Evolutionary conservation across 768 basidiomycete species (phyloP).

Genomic region (Boletus reticuloceps): DNA sequence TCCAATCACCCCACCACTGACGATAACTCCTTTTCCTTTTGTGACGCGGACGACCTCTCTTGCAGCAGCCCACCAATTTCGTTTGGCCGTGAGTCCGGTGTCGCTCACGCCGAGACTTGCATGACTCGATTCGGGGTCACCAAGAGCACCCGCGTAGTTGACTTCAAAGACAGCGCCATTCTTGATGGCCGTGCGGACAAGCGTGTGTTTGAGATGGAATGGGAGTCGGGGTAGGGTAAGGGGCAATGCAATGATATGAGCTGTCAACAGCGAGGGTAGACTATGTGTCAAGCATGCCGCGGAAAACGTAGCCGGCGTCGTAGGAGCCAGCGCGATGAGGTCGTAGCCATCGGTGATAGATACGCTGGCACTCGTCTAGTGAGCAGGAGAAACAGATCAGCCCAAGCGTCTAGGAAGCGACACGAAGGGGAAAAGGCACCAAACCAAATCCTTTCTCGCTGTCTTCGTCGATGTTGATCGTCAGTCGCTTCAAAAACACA

Average conservation of each 20-base stretch:
- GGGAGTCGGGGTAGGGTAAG: slow-evolving; percentile 75
- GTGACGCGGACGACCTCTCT: slow-evolving; percentile 77
- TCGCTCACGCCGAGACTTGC: slow-evolving; percentile 49
- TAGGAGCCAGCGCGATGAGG: slow-evolving; percentile 72
- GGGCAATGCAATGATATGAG: slow-evolving; percentile 79
- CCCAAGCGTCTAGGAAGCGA: too few relatives aligned
- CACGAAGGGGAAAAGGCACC: slow-evolving; percentile 38
- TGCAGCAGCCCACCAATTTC: slow-evolving; percentile 84
- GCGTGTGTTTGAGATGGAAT: slow-evolving; percentile 80
- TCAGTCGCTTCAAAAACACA: slow-evolving; percentile 70
- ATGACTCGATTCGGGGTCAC: slow-evolving; percentile 50
- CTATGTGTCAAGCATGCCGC: slow-evolving; percentile 80
- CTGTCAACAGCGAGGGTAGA: slow-evolving; percentile 69
- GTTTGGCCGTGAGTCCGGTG: slow-evolving; percentile 53
- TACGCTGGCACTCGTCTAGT: slow-evolving; percentile 69
- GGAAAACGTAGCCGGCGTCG: slow-evolving; percentile 67
- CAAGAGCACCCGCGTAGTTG: slow-evolving; percentile 70
- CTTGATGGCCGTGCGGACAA: slow-evolving; percentile 75
- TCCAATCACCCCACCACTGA: slow-evolving; percentile 65
- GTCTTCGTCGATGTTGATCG: slow-evolving; percentile 77
- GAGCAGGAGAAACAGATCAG: neutral
- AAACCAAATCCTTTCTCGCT: slow-evolving; percentile 86
- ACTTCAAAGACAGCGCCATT: slow-evolving; percentile 86
- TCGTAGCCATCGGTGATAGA: slow-evolving; percentile 66
- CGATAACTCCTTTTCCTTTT: slow-evolving; percentile 72